phyloP scores from a whole-genome alignment of 495 filamentous ascomycete genomes.

The Hypoxylon fragiforme region DNA sequence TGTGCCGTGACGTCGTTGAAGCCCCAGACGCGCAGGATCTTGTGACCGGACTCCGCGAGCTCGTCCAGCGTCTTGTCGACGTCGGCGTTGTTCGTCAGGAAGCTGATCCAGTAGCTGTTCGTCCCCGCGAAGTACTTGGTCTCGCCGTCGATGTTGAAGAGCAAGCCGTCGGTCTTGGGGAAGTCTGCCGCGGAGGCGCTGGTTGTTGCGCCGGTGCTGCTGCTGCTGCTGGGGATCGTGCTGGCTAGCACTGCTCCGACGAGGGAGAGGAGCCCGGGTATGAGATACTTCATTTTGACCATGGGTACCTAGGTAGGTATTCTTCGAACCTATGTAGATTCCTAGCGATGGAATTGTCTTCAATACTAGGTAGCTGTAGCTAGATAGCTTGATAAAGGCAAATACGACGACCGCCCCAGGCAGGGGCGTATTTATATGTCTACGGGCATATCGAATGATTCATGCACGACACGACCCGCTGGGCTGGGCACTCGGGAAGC shows the following conservation, averaged over 20 bases:
- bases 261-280: conserved; percentile 26
- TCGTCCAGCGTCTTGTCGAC: conserved; percentile 62
- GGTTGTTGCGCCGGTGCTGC: conserved; percentile 1
- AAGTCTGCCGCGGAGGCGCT: conserved; percentile 2
- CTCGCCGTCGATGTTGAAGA: conserved; percentile 65
- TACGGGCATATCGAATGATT: not conserved
- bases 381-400: not conserved
- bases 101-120: conserved; percentile 76
- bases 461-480: not conserved
- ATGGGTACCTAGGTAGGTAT: not conserved
- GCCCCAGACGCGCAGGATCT: conserved; percentile 72
- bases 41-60: conserved; percentile 57
- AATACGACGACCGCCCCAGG: too few relatives aligned
- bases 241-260: conserved; percentile 18
- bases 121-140: conserved; percentile 68
- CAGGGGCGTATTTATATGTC: conserved; percentile 17
- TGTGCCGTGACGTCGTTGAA: conserved; percentile 61
- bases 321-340: too few relatives aligned
- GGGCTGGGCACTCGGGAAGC: not conserved
- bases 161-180: conserved; percentile 26
- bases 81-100: conserved; percentile 65
- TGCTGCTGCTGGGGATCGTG: not conserved
- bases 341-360: too few relatives aligned
- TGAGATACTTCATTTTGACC: conserved; percentile 33
- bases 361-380: too few relatives aligned